phyloP scores from a whole-genome alignment of 2,329 filamentous ascomycete genomes.

The Penicillium sp. region DNA sequence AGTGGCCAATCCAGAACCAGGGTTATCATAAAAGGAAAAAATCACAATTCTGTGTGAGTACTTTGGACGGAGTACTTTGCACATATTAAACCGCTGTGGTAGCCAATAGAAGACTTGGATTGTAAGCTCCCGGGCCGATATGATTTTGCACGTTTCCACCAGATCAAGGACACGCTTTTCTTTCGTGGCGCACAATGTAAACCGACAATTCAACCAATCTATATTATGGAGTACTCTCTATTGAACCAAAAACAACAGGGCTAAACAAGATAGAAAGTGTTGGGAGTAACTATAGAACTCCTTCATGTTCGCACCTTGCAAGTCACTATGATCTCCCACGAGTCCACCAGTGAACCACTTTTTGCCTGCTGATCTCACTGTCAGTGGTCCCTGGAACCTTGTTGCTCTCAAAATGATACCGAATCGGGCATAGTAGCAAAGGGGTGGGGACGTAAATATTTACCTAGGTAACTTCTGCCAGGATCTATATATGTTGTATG shows the following conservation, averaged over 20 bases:
- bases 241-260: not conserved
- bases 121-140: not conserved
- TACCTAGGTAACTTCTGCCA: slow-evolving; percentile 6
- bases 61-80: not conserved
- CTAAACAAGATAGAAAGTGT: not conserved
- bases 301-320: slow-evolving; percentile 2
- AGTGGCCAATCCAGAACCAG: not conserved
- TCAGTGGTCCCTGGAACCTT: not conserved
- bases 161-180: not conserved
- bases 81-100: not conserved
- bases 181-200: not conserved
- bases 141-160: not conserved
- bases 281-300: not conserved
- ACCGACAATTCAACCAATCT: not conserved
- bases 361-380: slow-evolving; percentile 1
- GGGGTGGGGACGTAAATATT: slow-evolving; percentile 5
- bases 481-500: slow-evolving; percentile 3
- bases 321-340: not conserved
- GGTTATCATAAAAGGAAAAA: not conserved
- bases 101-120: not conserved
- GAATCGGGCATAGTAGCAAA: slow-evolving; percentile 8
- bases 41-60: not conserved
- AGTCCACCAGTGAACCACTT: not conserved
- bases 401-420: slow-evolving; percentile 5
- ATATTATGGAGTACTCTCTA: not conserved